Evolutionary conservation across 768 basidiomycete species (phyloP), one percentile per base, ranked within the genome.

Genomic region (Tricholomella constricta): DNA sequence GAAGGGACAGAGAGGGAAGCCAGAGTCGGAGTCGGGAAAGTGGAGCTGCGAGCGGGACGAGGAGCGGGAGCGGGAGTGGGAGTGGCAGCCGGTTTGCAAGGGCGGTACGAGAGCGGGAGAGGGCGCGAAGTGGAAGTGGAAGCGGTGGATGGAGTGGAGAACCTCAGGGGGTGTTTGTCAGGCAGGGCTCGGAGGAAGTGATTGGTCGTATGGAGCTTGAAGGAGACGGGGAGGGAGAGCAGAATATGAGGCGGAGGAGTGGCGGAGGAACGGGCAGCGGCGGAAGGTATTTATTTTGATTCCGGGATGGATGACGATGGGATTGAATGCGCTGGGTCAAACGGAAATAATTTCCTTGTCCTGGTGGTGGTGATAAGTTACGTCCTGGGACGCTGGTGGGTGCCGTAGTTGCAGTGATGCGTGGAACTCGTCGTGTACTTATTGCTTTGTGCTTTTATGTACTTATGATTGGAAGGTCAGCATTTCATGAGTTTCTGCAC

Each of bases 201-300:
- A 58, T 62, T 34, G 62, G 62, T 14, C 29, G 56, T 43, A 49
- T 62, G 59, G 61, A 62, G 23, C 40, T 62, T 17, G 58, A 60
- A 48, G 48, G 43, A 15, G 58, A 48, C 15, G 46, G 46, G 23
- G 46, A 48, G 15, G 46, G 46, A 34, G 22, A 11, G 47, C 9
- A 15, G 36, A 15, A 14, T 17, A 3, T 4, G 46, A 10, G 23
- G 20, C 12, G 32, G 14, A 26, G 36, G 15, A 17, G 3, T 29
- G 22, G 35, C 5, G 47, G 35, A 11, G 47, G 34, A 22, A n/a
- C 25, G n/a, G 47, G 47, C 11, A 38, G 47, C 12, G 47, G 47
- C 34, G 47, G 47, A 9, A 25, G 47, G 36, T 48, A 48, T 38
- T 26, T 48, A 17, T 48, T 38, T 25, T 48, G 36, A 48, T 14